A percentile compares a stretch with the other conserved stretches of the same genome.
phyloP scores from a whole-genome alignment of 495 filamentous ascomycete genomes.

The Penicillium fimorum region DNA sequence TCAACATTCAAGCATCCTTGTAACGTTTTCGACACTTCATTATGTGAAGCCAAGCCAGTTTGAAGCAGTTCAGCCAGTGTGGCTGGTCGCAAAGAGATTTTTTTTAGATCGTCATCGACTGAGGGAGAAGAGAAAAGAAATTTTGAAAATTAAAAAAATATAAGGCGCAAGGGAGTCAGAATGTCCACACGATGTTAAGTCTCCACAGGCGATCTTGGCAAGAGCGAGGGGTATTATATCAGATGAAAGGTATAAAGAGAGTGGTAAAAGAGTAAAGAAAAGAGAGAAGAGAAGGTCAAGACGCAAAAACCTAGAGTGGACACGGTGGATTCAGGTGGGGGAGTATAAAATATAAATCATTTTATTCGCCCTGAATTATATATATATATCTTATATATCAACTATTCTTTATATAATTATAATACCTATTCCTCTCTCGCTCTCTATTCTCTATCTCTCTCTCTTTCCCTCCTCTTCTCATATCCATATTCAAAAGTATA shows the following conservation, averaged over 20 bases:
- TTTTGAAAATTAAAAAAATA: neutral
- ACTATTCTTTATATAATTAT: too few species aligned
- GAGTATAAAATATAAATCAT: neutral
- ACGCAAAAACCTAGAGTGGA: conserved; percentile 6
- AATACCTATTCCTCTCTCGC: neutral
- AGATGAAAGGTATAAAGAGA: too few species aligned
- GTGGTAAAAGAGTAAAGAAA: too few species aligned
- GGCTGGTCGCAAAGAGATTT: too few species aligned
- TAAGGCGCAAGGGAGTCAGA: too few species aligned
- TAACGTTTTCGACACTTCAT: conserved; percentile 54
- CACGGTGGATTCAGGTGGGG: conserved; percentile 9
- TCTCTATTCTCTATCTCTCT: neutral
- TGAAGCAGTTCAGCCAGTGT: conserved; percentile 1
- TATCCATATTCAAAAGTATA: too few species aligned
- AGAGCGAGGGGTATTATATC: too few species aligned
- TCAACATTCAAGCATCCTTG: conserved; percentile 46
- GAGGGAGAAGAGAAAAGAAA: conserved; percentile 2
- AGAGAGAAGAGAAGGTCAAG: neutral
- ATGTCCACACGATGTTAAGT: too few species aligned
- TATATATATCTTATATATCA: neutral
- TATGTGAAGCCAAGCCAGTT: conserved; percentile 33
- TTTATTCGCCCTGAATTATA: neutral
- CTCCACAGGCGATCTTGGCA: too few species aligned
- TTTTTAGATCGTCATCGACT: conserved; percentile 16
- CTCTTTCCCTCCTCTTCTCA: neutral